Conservation (phyloP, 1,284 basidiomycete genomes). For the Crucibulum parvulum region DNA sequence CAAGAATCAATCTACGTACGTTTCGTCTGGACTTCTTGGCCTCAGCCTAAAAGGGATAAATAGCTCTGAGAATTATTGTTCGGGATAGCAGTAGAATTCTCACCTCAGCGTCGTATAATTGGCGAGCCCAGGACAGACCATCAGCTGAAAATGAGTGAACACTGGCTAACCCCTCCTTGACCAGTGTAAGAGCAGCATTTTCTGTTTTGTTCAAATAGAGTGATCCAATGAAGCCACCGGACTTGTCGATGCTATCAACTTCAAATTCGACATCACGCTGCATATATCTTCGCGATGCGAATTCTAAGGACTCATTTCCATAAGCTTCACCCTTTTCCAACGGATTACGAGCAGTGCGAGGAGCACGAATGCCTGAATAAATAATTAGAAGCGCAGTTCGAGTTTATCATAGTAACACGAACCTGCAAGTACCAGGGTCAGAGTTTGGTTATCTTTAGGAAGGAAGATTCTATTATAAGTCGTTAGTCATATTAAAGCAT, state of each 20-base stretch:
- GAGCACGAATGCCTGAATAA: constrained; percentile 78
- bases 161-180: constrained; percentile 86
- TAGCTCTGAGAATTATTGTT: too few relatives aligned
- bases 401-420: constrained; percentile 15
- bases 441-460: constrained; percentile 90
- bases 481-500: constrained; percentile 4
- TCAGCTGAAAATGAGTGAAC: constrained; percentile 93
- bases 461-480: constrained; percentile 68
- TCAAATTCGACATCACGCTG: constrained; percentile 96
- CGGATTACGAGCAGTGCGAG: constrained; percentile 80
- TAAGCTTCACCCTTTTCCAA: constrained; percentile 92
- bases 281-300: constrained; percentile 82
- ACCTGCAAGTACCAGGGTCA: constrained; percentile 91
- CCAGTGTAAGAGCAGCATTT: constrained; percentile 85
- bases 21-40: constrained; percentile 82
- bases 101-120: constrained; percentile 88
- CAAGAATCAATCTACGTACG: constrained; percentile 50
- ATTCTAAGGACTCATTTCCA: constrained; percentile 86
- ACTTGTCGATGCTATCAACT: constrained; percentile 91
- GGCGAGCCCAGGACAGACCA: constrained; percentile 76
- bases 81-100: constrained; percentile 11
- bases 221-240: constrained; percentile 94
- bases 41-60: constrained; percentile 58
- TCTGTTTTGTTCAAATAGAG: constrained; percentile 87
- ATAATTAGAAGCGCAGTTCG: constrained; percentile 8